Conservation (phyloP, 768 basidiomycete genomes). For the Suillus fuscotomentosus region DNA sequence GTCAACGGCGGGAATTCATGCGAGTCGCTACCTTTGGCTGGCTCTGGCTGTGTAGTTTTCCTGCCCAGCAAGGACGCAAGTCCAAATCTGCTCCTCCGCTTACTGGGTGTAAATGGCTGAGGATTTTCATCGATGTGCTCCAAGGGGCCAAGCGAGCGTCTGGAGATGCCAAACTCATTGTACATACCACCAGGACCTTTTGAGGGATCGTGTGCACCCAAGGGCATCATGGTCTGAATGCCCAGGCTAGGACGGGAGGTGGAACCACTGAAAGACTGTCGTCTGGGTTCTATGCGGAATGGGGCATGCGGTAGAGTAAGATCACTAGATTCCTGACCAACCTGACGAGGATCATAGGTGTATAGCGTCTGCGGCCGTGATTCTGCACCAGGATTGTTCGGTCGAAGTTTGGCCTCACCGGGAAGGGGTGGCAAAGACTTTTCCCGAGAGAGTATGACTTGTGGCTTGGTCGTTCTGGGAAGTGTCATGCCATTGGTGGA, state of each 20-base stretch:
- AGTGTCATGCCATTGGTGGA: slow-evolving; percentile 31
- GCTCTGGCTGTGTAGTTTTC: slow-evolving; percentile 31
- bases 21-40: slow-evolving; percentile 33
- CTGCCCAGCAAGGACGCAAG: slow-evolving; percentile 67
- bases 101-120: slow-evolving; percentile 38
- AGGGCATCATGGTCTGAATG: slow-evolving; percentile 49
- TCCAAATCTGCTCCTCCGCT: slow-evolving; percentile 76
- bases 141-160: slow-evolving; percentile 49
- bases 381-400: slow-evolving; percentile 36
- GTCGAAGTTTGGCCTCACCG: slow-evolving; percentile 45
- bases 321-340: slow-evolving; percentile 41
- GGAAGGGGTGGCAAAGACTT: slow-evolving; percentile 82
- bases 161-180: slow-evolving; percentile 73
- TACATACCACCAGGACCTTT: slow-evolving; percentile 45
- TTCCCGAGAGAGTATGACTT: slow-evolving; percentile 45
- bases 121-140: slow-evolving; percentile 30
- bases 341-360: slow-evolving; percentile 54
- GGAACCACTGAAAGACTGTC: slow-evolving; percentile 77
- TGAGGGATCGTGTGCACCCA: slow-evolving; percentile 33
- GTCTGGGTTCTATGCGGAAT: slow-evolving; percentile 60
- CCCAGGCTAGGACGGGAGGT: slow-evolving; percentile 54
- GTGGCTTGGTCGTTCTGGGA: slow-evolving; percentile 22
- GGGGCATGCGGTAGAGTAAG: slow-evolving; percentile 63
- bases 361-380: slow-evolving; percentile 65
- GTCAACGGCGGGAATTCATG: slow-evolving; percentile 52